Percentiles rank a stretch among this genome's conserved stretches.
Evolutionary conservation across 2,329 filamentous ascomycete species (phyloP).

Genomic region (Fusarium annulatum): DNA sequence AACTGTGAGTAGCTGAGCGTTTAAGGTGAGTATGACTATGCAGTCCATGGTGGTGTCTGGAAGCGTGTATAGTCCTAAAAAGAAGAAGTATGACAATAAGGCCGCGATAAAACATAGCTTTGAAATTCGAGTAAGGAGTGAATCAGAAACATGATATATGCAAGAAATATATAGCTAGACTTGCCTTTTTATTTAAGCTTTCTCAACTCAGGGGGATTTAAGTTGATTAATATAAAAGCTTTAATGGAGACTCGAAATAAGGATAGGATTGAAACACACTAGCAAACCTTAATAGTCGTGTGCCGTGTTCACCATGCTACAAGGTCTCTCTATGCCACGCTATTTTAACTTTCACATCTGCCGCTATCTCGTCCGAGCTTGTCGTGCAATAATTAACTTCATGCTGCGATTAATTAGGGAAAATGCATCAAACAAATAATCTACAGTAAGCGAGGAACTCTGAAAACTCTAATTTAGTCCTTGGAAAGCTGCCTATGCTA

Average conservation of each 20-base stretch:
- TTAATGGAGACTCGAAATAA: no score
- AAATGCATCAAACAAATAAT: rapidly evolving
- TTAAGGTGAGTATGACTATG: rapidly evolving
- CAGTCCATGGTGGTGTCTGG: rapidly evolving
- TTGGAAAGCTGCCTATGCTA: background rate
- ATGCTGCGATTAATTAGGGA: rapidly evolving
- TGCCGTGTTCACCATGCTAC: rapidly evolving
- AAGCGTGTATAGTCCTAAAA: background rate
- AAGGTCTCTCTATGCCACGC: rapidly evolving
- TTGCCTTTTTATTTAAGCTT: background rate
- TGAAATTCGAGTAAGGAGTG: no score
- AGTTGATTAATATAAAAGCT: background rate
- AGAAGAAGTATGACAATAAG: background rate
- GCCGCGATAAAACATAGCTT: rapidly evolving
- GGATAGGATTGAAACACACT: background rate
- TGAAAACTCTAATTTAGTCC: background rate
- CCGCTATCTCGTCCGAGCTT: background rate
- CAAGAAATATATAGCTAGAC: background rate
- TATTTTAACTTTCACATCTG: background rate
- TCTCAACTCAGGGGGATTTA: background rate
- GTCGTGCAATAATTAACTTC: background rate
- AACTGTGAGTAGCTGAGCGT: background rate
- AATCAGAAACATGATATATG: no score
- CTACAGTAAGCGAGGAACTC: rapidly evolving
- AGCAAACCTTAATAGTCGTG: background rate